A percentile compares a stretch with the other conserved stretches of the same genome.
These are phyloP conservation scores for Chalciporus sp. DNA, from an alignment of 1,284 basidiomycete species.

Conservation along the genomic window DNA sequence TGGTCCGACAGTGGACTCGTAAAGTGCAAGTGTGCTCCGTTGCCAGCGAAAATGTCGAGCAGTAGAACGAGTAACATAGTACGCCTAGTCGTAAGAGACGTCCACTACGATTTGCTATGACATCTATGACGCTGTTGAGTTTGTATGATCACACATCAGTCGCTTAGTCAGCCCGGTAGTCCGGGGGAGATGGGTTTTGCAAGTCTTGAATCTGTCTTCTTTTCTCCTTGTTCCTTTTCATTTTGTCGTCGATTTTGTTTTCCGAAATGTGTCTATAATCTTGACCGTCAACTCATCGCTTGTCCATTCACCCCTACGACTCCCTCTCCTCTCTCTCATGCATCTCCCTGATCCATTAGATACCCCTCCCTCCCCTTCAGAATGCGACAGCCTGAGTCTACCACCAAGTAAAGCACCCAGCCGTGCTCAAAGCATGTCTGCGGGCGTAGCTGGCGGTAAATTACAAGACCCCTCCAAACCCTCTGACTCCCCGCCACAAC, in stretches of 20 bases:
- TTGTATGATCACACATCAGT: neutral
- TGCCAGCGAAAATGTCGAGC: neutral
- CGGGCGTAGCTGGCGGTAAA: slow-evolving; percentile 51
- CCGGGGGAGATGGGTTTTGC: neutral
- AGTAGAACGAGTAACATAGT: neutral
- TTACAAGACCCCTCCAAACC: slow-evolving; percentile 31
- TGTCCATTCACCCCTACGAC: neutral
- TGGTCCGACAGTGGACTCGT: neutral
- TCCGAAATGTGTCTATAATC: neutral
- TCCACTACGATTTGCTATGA: slow-evolving; percentile 4
- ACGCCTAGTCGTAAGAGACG: too few relatives aligned
- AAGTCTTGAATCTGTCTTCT: neutral
- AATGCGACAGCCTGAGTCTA: slow-evolving; percentile 61
- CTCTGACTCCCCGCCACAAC: slow-evolving; percentile 32
- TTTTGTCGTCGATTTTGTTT: neutral
- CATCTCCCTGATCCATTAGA: slow-evolving; percentile 47
- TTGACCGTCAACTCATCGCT: neutral
- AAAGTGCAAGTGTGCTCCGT: too few relatives aligned
- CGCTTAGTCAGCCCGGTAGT: neutral
- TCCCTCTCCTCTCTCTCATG: slow-evolving; percentile 35
- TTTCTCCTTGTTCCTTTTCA: neutral
- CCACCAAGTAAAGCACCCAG: slow-evolving; percentile 62
- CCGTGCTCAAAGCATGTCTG: slow-evolving; percentile 54
- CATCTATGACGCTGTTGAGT: neutral
- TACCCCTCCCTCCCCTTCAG: slow-evolving; percentile 55